phyloP scores from a whole-genome alignment of 2,329 filamentous ascomycete species.

The Arthrobotrys conoides region DNA sequence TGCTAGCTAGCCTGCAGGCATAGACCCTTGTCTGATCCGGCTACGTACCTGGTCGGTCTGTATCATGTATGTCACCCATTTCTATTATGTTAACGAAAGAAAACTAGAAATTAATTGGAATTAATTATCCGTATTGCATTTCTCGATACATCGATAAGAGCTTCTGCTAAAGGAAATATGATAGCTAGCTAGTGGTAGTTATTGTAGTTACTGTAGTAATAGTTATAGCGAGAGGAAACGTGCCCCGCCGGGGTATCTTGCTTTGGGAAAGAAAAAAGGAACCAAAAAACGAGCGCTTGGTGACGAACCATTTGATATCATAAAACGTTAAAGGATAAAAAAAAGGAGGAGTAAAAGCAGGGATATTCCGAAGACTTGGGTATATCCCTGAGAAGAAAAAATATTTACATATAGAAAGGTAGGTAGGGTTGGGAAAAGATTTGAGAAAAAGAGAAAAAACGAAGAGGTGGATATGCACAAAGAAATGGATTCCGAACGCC shows the following conservation, averaged over 20 bases:
- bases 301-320: slow-evolving; percentile 32
- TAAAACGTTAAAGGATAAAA: slow-evolving; percentile 34
- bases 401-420: slow-evolving; percentile 50
- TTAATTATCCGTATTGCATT: slow-evolving; percentile 5
- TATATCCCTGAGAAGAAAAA: background rate
- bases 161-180: background rate
- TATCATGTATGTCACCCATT: background rate
- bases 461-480: slow-evolving; percentile 33
- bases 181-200: background rate
- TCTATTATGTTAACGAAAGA: too few species aligned
- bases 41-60: background rate
- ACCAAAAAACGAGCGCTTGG: slow-evolving; percentile 40
- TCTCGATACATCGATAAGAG: background rate
- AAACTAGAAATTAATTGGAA: background rate
- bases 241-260: slow-evolving; percentile 48
- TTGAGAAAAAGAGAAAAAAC: slow-evolving; percentile 1
- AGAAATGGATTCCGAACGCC: slow-evolving; percentile 26
- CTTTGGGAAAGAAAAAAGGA: background rate
- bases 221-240: slow-evolving; percentile 38
- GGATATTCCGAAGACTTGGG: background rate
- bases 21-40: too few species aligned
- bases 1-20: background rate
- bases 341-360: slow-evolving; percentile 1
- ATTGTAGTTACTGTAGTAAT: background rate
- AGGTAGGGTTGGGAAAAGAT: background rate